Evolutionary conservation across 1,284 basidiomycete genomes (phyloP), one percentile per base, ranked within the genome.

Genomic region (Austroboletus novae-zelandiae): DNA sequence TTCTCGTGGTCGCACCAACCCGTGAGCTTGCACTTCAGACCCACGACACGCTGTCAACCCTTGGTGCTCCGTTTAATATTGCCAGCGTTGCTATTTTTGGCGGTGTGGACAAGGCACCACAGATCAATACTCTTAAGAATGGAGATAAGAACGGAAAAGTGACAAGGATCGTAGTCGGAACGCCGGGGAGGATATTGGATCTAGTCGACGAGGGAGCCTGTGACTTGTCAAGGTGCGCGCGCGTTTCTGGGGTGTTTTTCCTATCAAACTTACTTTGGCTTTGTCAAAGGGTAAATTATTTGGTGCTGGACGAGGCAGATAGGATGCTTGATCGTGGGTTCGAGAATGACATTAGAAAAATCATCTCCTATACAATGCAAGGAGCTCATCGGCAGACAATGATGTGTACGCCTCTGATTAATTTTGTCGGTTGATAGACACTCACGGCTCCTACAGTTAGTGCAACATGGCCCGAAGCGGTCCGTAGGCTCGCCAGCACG

Each of bases 321-420:
- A 81, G 96, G 42, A 98, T 99, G 96, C 77, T 99, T 43, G 97
- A 99, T 70, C 94, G 91, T 64, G 97, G 97, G 0, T 99, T 99
- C 70, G 97, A 99, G 74, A 97, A 98, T 62, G 97, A 99, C 69
- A 98, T 99, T 57, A 80, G 94, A 44, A 81, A 81, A 51, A 99
- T 99, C 63, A 95, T 99, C 55, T 86, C 83, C 9, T 78, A 83
- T 61, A 86, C 88, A 29, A 87, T 87, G 58, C 81, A 81, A 57
- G 74, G 77, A 11, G 69, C 71, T 13, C 77, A 83, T 48, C 78
- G 92, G 34, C 92, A 96, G 71, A 96, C 92, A 5, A 83, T 94
- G 75, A 95, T 96, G 93, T 95, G 91, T 92, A 66, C 61, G 87
- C 47, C 30, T 31, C 30, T 17, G 5, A 9, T 17, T 17, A 6